Conservation (phyloP, 2,329 filamentous ascomycete genomes). For the Hymenoscyphus fraxineus region DNA sequence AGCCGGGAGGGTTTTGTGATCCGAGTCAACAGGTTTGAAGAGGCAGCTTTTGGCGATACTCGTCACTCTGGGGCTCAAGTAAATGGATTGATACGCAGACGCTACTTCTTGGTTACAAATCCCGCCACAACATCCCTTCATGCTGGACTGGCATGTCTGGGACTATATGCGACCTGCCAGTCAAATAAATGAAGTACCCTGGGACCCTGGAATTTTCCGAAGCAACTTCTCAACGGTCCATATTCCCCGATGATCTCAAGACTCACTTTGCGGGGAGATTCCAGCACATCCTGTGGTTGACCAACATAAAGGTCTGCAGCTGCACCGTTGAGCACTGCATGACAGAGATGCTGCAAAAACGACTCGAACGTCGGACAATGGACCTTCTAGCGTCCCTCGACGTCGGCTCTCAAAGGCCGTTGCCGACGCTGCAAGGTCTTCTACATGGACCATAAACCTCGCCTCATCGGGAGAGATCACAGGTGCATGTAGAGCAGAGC, state of each 20-base stretch:
- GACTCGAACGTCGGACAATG: background rate
- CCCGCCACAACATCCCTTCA: background rate
- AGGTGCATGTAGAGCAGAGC: background rate
- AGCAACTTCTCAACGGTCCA: background rate
- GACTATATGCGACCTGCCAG: background rate
- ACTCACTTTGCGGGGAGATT: constrained; percentile 1
- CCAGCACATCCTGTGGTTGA: background rate
- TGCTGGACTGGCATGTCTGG: background rate
- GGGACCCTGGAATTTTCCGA: background rate
- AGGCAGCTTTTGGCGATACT: background rate
- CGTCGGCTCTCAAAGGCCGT: background rate
- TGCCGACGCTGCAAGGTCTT: background rate
- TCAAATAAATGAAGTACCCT: background rate
- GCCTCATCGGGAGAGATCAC: background rate
- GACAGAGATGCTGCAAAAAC: background rate
- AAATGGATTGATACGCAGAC: background rate
- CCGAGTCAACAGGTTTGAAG: background rate
- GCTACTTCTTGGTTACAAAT: background rate
- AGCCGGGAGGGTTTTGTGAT: background rate
- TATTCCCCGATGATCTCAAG: background rate
- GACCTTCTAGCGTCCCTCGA: background rate
- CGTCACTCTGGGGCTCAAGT: background rate
- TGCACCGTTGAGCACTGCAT: constrained; percentile 1
- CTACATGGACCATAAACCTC: background rate
- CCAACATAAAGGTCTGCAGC: constrained; percentile 1